Conservation (phyloP, 331 rosid genomes). For the Acacia pycnantha region DNA sequence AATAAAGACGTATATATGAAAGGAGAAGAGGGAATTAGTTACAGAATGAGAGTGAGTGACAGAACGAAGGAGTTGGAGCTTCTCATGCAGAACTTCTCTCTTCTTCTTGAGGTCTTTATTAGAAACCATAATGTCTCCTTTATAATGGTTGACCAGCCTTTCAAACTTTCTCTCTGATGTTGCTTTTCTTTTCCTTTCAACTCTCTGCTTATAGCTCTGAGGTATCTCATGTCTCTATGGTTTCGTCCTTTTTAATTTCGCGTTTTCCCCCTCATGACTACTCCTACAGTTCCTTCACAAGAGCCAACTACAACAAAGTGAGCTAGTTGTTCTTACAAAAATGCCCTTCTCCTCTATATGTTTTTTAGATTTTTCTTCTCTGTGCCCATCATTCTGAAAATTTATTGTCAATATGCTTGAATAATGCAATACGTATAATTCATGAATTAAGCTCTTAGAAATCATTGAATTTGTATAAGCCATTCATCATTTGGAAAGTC, state of each 20-base stretch:
- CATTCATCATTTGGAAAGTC: neutral
- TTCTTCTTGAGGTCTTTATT: slow-evolving; percentile 91
- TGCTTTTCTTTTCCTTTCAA: slow-evolving; percentile 22
- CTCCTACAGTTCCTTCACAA: slow-evolving; percentile 49
- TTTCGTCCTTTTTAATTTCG: slow-evolving; percentile 57
- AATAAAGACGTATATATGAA: slow-evolving; percentile 22
- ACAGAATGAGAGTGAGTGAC: slow-evolving; percentile 95
- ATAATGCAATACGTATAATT: neutral
- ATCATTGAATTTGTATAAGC: neutral
- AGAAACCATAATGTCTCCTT: slow-evolving; percentile 58
- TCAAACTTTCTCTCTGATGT: neutral
- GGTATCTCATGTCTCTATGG: slow-evolving; percentile 70
- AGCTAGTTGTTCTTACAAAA: slow-evolving; percentile 38
- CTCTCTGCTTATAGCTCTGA: slow-evolving; percentile 37
- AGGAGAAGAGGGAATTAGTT: slow-evolving; percentile 43
- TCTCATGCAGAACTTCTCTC: slow-evolving; percentile 83
- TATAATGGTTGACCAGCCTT: neutral
- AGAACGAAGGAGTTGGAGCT: slow-evolving; percentile 96
- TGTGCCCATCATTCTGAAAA: neutral
- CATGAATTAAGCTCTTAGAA: neutral
- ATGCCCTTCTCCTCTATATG: slow-evolving; percentile 42
- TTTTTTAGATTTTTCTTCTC: slow-evolving; percentile 3
- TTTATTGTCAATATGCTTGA: neutral
- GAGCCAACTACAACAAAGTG: slow-evolving; percentile 25
- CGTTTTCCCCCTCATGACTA: slow-evolving; percentile 52